Evolutionary conservation across 495 filamentous ascomycete genomes (phyloP).

Genomic region (Lichina pygmaea): DNA sequence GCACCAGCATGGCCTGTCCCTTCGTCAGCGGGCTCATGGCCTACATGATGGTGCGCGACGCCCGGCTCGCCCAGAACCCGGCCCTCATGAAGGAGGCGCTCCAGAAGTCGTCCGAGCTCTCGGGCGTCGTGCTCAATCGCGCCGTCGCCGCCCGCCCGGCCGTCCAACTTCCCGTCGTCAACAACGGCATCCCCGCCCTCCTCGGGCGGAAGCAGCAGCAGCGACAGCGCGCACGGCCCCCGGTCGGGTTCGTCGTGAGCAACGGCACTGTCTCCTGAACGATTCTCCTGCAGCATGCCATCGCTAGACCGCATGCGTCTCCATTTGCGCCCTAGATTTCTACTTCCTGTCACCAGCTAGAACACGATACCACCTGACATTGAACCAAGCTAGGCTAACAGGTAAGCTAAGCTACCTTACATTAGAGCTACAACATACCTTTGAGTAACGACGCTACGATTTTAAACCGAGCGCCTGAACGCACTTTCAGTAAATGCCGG

Average conservation of each 20-base stretch:
- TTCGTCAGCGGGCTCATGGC: conserved; percentile 25
- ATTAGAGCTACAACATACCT: neutral
- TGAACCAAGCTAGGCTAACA: neutral
- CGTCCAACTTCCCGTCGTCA: neutral
- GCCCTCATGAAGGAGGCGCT: conserved; percentile 1
- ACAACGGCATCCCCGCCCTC: neutral
- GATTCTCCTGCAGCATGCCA: no score
- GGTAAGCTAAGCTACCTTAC: neutral
- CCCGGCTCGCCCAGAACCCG: conserved; percentile 12
- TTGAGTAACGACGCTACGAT: no score
- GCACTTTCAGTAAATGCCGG: neutral
- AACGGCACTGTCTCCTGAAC: neutral
- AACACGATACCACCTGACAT: no score
- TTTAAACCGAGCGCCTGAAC: neutral
- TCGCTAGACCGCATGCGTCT: no score
- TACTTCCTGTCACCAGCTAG: no score
- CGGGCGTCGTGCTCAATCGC: neutral
- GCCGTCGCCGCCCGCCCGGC: neutral
- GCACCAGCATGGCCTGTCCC: conserved; percentile 18
- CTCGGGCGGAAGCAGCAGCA: no score
- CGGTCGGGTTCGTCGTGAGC: neutral
- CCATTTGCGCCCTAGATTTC: no score
- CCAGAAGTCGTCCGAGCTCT: neutral
- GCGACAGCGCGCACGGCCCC: neutral
- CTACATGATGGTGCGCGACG: conserved; percentile 14